Evolutionary conservation across 2,329 filamentous ascomycete genomes (phyloP), one percentile per base, ranked within the genome.

Genomic region (Pseudocercospora musae): DNA sequence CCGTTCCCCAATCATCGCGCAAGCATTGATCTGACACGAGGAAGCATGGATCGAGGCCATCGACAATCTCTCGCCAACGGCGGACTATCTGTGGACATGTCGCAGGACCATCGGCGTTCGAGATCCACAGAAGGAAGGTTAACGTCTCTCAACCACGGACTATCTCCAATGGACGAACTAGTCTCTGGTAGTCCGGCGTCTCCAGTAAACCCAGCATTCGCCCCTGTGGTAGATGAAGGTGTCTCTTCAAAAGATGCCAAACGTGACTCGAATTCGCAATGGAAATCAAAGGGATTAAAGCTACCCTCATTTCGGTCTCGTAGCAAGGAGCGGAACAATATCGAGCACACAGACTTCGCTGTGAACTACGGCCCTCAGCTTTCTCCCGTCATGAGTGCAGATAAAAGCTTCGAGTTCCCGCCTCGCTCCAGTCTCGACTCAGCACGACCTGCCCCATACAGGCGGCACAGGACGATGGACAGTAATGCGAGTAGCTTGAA

Each of bases 401-500:
- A 62, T 21, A 57, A 52, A 11, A 44, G 21, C 42, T 63, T 58
- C 15, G 60, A 54, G 3, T 50, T 64, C 27, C 72, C 70, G 37
- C 37, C 37, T 44, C 70, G 75, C 25, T 66, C 68, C 13, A 74
- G 72, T 54, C 25, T 70, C 8, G 73, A 76, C 66, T 78, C 79
- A 50, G 79, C 81, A 0, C 66, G 71, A 48, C 71, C 73, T 20
- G 59, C 62, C 15, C 62, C 63, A 0, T 53, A 73, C 18, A 67
- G 59, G 21, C 70, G 72, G 8, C 70, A 75, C 31, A 64, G 60
- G 71, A 81, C 63, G 77, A 76, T 80, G 25, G 79, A 80, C 20
- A 87, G 83, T 70, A 68, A 82, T n/a, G 80, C 74, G 6, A 68
- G 67, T 49, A 84, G 58, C 73, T 76, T 71, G 18, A 57, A 59